Percentiles rank a stretch among this genome's conserved stretches.
Conservation (phyloP, 768 basidiomycete genomes). For the Obba rivulosa region DNA sequence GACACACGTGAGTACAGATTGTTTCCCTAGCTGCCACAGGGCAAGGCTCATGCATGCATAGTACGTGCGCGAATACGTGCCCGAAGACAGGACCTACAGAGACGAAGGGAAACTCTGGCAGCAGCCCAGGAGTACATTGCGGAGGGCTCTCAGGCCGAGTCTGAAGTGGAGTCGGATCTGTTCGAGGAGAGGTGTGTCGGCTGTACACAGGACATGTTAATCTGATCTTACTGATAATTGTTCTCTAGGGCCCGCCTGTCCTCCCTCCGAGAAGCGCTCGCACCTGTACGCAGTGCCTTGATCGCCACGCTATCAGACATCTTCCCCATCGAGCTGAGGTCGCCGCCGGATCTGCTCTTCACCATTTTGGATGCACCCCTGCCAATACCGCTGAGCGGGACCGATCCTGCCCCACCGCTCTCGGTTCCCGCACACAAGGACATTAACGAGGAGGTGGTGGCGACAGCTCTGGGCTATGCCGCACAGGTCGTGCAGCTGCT, state of each 20-base stretch:
- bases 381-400: conserved; percentile 71
- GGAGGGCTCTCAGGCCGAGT: conserved; percentile 32
- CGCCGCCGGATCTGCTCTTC: conserved; percentile 83
- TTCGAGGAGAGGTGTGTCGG: conserved; percentile 33
- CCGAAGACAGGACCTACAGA: conserved; percentile 38
- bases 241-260: conserved; percentile 40
- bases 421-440: conserved; percentile 57
- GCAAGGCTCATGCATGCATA: conserved; percentile 15
- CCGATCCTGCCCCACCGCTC: conserved; percentile 83
- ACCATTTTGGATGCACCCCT: conserved; percentile 85
- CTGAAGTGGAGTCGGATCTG: conserved; percentile 29
- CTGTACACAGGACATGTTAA: conserved; percentile 3
- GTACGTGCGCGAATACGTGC: conserved; percentile 38
- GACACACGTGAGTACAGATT: conserved; percentile 9
- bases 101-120: conserved; percentile 42
- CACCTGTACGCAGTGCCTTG: conserved; percentile 54
- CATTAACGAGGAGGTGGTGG: conserved; percentile 80
- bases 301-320: conserved; percentile 69
- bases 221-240: conserved; percentile 10
- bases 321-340: conserved; percentile 86
- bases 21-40: not conserved
- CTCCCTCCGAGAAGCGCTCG: conserved; percentile 43
- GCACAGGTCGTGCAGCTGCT: conserved; percentile 84
- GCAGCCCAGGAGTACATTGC: conserved; percentile 37
- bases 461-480: conserved; percentile 86